Evolutionary conservation across 208 protist species (phyloP).

Genomic region (Wallacemonas sp.): DNA sequence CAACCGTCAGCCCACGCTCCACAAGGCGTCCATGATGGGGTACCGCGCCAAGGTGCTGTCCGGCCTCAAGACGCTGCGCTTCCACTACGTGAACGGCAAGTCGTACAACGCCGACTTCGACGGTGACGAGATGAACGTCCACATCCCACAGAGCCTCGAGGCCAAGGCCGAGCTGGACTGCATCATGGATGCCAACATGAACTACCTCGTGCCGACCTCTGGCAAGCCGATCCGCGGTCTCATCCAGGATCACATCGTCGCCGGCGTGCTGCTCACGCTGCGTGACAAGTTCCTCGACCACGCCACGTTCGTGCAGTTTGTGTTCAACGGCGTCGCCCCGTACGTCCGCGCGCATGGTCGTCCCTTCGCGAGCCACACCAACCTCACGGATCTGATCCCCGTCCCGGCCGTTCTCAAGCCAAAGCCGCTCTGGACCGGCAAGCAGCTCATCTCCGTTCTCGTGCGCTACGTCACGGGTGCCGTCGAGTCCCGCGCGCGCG

Average conservation of each 20-base stretch:
- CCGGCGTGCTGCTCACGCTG: slow-evolving; percentile 96
- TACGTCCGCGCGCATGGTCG: slow-evolving; percentile 44
- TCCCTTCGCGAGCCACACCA: slow-evolving; percentile 27
- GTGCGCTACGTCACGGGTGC: slow-evolving; percentile 79
- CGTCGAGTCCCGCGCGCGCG: no score
- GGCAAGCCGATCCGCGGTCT: slow-evolving; percentile 99
- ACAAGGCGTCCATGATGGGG: slow-evolving; percentile 99
- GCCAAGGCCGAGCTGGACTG: slow-evolving; percentile 94
- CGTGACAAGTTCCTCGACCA: slow-evolving; percentile 96
- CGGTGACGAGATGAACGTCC: slow-evolving; percentile 99
- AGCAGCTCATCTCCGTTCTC: slow-evolving; percentile 96
- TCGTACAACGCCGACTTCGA: slow-evolving; percentile 99
- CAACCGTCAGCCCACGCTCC: slow-evolving; percentile 99
- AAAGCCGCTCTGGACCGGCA: slow-evolving; percentile 95
- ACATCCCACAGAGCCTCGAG: slow-evolving; percentile 97
- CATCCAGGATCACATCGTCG: slow-evolving; percentile 99
- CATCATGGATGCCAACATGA: slow-evolving; percentile 95
- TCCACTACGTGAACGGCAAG: slow-evolving; percentile 99
- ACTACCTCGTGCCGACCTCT: slow-evolving; percentile 96
- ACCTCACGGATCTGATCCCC: slow-evolving; percentile 77
- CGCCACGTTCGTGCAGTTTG: slow-evolving; percentile 92
- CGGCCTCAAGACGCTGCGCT: slow-evolving; percentile 96
- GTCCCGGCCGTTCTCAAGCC: slow-evolving; percentile 96
- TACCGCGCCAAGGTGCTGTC: slow-evolving; percentile 94
- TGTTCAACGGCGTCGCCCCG: slow-evolving; percentile 89